Evolutionary conservation across 2,329 filamentous ascomycete species (phyloP).

Genomic region (Trichoderma atroviride): DNA sequence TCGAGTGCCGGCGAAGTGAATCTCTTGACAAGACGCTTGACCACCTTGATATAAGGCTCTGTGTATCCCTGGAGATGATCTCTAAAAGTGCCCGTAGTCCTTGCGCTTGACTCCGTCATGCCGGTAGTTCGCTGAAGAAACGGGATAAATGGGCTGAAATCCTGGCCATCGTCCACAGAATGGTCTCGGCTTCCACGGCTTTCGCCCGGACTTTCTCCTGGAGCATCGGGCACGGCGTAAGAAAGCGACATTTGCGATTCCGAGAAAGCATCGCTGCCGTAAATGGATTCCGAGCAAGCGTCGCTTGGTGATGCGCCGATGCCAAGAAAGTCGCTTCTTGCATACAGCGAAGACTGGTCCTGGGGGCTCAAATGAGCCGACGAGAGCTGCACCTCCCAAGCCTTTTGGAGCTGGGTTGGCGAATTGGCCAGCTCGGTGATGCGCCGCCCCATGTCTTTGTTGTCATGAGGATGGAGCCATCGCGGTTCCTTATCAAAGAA

Average conservation of each 20-base stretch:
- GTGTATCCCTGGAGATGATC: constrained; percentile 40
- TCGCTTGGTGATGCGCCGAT: constrained; percentile 5
- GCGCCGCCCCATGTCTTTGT: constrained; percentile 55
- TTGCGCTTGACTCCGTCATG: constrained; percentile 45
- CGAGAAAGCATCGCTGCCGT: neutral
- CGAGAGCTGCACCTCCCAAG: neutral
- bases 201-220: neutral
- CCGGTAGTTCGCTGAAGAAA: constrained; percentile 42
- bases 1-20: constrained; percentile 40
- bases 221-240: neutral
- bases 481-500: constrained; percentile 62
- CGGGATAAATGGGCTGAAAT: constrained; percentile 29
- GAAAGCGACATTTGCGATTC: neutral
- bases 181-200: neutral
- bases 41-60: constrained; percentile 41
- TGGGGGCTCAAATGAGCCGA: neutral
- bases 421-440: constrained; percentile 50
- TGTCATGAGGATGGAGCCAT: constrained; percentile 56
- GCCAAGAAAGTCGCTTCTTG: neutral
- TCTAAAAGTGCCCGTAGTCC: constrained; percentile 43
- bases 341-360: constrained; percentile 2
- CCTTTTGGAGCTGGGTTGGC: constrained; percentile 36
- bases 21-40: constrained; percentile 44
- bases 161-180: neutral
- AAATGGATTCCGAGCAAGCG: neutral